Base-by-base conservation (phyloP, 2,329 filamentous ascomycete species). In the Penicillium italicum region DNA sequence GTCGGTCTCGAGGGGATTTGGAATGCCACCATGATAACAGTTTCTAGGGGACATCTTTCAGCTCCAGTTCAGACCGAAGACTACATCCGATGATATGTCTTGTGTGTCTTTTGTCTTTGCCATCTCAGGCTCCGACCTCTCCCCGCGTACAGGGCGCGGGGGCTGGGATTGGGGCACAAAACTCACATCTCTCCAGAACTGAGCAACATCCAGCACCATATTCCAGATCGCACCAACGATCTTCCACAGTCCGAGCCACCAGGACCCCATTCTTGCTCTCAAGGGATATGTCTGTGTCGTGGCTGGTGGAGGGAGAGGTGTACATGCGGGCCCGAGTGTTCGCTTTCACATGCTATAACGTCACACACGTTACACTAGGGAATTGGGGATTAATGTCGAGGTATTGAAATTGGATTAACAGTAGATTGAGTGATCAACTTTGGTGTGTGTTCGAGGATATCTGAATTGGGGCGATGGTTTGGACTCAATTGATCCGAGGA, bases 21-120 rank as follows among this genome's bases (percentile, higher is more conserved):
- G 81, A 80, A 53, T 76, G 82, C 78, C 86, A 87, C 85, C 88
- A 90, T 52, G 77, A 77, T 58, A 83, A 76, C 48, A 90, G 75
- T 77, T 84, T 87, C 89, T 93, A 72, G n/a, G 3, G 2, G 6
- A 14, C 2, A 18, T 40, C 11, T 16, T 31, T 59, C 53, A 50
- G 34, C 44, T 26, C 18, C 18, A 33, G 26, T 18, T 40, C 43
- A 33, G 28, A 31, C 14, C n/a, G 9, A 16, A 18, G n/a, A 16
- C 18, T 22, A 20, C 3, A n/a, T 41, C 31, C n/a, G 8, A 18
- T 30, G 11, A n/a, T 12, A 24, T 33, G 36, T 20, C 44, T 33
- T 31, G 26, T 34, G 20, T 3, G 11, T 50, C 34, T 34, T 42
- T 22, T 22, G 18, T 30, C 26, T 42, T 47, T 16, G 41, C 41